Base-by-base conservation (phyloP, 2,329 filamentous ascomycete genomes). In the Zymoseptoria tritici region DNA sequence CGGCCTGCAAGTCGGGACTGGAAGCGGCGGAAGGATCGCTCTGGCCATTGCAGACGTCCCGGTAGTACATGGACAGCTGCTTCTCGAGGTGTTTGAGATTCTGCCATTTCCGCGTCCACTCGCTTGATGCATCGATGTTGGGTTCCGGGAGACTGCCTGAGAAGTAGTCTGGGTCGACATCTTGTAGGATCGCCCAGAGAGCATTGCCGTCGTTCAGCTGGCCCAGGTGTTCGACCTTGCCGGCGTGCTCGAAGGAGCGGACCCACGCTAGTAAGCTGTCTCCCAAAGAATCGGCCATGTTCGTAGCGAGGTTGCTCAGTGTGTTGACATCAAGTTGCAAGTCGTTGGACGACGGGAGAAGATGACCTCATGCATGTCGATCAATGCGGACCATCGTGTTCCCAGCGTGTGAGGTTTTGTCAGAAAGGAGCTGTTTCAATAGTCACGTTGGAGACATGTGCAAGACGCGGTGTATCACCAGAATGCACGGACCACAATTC, bases 31-130 rank as follows among this genome's bases (percentile, higher is more conserved):
- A 61, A 2, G 61, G 66, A 71, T 73, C 60, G 67, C 73, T 55
- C 70, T 61, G 74, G 69, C 68, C 60, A 74, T 73, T 70, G 65
- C 73, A 74, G 8, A 73, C 75, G 60, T 80, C 79, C 19, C 78
- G 73, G 57, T 80, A 77, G 69, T 80, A 81, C 24, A 77, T 75
- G 24, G 77, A 76, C 57, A 80, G 73, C 64, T 76, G 72, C 49
- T 77, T 76, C 66, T 80, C 77, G 63, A 81, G 74, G 62, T 79
- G 76, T 68, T 81, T 81, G 60, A 81, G 72, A 64, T 81, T 81
- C 73, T 81, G 79, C 79, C 79, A 80, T 74, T 76, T 73, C 53
- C 77, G 75, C 55, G 80, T 80, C 79, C 79, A 81, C 62, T 79
- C 78, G 64, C 77, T 76, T 29, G 71, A 71, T n/a, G 73, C 68